These are phyloP conservation scores for Suhomyces atakaporum DNA, from an alignment of 1,139 yeast species.

Conservation along the genomic window DNA sequence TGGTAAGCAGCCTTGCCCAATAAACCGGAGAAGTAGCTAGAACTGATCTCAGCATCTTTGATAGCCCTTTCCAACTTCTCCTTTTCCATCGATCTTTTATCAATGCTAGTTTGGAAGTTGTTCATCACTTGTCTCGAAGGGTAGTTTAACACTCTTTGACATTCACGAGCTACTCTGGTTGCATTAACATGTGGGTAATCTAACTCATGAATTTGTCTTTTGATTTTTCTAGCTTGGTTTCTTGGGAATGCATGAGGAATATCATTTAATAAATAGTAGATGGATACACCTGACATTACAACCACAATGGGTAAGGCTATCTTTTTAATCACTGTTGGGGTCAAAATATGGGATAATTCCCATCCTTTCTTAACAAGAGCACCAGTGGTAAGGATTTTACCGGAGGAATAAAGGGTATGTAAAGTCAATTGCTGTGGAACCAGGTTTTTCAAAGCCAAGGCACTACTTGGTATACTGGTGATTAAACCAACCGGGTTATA, in stretches of 20 bases:
- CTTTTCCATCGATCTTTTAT: slow-evolving; percentile 61
- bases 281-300: slow-evolving; percentile 57
- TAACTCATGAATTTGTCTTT: slow-evolving; percentile 56
- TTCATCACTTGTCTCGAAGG: slow-evolving; percentile 85
- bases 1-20: slow-evolving; percentile 52
- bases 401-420: slow-evolving; percentile 48
- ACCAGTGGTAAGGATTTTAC: slow-evolving; percentile 45
- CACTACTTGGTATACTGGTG: slow-evolving; percentile 34
- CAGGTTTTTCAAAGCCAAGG: slow-evolving; percentile 35
- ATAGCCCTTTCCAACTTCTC: slow-evolving; percentile 55
- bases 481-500: slow-evolving; percentile 41
- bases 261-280: slow-evolving; percentile 71
- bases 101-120: slow-evolving; percentile 71
- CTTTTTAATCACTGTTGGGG: slow-evolving; percentile 34
- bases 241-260: slow-evolving; percentile 88
- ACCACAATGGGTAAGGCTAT: slow-evolving; percentile 50
- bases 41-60: slow-evolving; percentile 59
- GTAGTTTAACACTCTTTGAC: slow-evolving; percentile 73
- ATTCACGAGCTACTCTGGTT: slow-evolving; percentile 76
- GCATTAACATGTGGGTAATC: slow-evolving; percentile 84
- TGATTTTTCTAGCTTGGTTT: slow-evolving; percentile 74
- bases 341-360: slow-evolving; percentile 29
- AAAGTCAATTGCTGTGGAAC: slow-evolving; percentile 44
- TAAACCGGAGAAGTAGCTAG: slow-evolving; percentile 60
- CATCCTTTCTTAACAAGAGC: slow-evolving; percentile 39